phyloP scores from a whole-genome alignment of 768 basidiomycete species.

The Mycena crocata region DNA sequence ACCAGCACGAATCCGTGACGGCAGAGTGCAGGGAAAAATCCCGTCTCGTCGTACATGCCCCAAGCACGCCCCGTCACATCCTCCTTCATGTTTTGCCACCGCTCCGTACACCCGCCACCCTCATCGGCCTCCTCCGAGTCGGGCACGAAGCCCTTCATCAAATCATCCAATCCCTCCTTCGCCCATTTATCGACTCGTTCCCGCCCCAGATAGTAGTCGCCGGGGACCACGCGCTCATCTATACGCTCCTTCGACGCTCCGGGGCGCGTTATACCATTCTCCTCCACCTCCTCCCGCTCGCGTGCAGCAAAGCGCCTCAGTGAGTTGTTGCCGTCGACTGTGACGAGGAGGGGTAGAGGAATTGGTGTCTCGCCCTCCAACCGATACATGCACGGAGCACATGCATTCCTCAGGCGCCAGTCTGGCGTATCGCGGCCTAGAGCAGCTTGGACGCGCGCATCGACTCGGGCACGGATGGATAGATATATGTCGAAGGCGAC shows the following conservation, averaged over 20 bases:
- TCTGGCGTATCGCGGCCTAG: slow-evolving; percentile 43
- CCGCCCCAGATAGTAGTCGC: slow-evolving; percentile 4
- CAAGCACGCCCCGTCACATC: slow-evolving; percentile 38
- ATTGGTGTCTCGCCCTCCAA: slow-evolving; percentile 45
- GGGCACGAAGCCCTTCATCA: background rate
- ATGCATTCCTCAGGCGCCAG: slow-evolving; percentile 49
- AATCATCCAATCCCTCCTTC: slow-evolving; percentile 20
- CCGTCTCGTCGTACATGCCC: slow-evolving; percentile 50
- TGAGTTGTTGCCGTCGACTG: slow-evolving; percentile 49
- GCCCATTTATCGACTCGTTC: slow-evolving; percentile 17
- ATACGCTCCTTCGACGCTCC: slow-evolving; percentile 32
- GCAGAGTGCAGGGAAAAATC: slow-evolving; percentile 51
- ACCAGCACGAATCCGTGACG: slow-evolving; percentile 46
- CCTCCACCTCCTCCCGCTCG: slow-evolving; percentile 3
- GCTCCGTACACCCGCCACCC: slow-evolving; percentile 35
- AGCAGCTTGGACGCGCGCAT: slow-evolving; percentile 31
- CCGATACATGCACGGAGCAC: slow-evolving; percentile 51
- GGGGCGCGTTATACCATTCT: slow-evolving; percentile 32
- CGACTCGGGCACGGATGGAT: slow-evolving; percentile 33
- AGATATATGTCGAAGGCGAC: slow-evolving; percentile 52
- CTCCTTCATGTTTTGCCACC: slow-evolving; percentile 38
- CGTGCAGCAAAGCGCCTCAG: slow-evolving; percentile 40
- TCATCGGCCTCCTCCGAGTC: slow-evolving; percentile 45
- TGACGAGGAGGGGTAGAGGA: slow-evolving; percentile 35
- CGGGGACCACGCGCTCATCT: slow-evolving; percentile 27